A percentile compares a stretch with the other conserved stretches of the same genome.
Evolutionary conservation across 441 rosid species (phyloP).

Genomic region (Bocquillonia castaneifolia): DNA sequence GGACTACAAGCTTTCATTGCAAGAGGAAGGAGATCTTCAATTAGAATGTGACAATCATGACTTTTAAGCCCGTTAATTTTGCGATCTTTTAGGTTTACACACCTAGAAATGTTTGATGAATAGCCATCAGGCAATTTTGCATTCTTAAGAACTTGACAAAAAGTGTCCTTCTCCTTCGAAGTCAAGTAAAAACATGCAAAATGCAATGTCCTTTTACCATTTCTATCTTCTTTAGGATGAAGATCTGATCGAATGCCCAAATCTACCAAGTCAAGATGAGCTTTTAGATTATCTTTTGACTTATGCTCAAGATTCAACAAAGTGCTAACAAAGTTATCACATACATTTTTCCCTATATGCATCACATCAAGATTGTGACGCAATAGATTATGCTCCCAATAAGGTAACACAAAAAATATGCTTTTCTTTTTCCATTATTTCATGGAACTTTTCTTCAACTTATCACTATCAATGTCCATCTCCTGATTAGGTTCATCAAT

Average conservation of each 20-base stretch:
- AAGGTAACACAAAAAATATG: background rate
- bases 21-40: background rate
- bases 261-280: background rate
- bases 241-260: background rate
- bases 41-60: constrained; percentile 1
- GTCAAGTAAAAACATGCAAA: background rate
- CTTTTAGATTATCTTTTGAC: constrained; percentile 1
- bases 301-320: background rate
- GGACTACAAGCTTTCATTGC: background rate
- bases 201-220: background rate
- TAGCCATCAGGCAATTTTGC: background rate
- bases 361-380: background rate
- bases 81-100: background rate
- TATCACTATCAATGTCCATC: background rate
- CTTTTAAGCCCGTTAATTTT: background rate
- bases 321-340: background rate
- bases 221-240: background rate
- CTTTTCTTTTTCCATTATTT: background rate
- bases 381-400: background rate
- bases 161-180: background rate
- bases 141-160: background rate
- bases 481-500: background rate
- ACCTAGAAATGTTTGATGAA: background rate
- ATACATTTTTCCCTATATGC: background rate
- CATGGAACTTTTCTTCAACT: background rate